Evolutionary conservation across 805 yeast genomes (phyloP).

Genomic region (Metschnikowia hibisci): DNA sequence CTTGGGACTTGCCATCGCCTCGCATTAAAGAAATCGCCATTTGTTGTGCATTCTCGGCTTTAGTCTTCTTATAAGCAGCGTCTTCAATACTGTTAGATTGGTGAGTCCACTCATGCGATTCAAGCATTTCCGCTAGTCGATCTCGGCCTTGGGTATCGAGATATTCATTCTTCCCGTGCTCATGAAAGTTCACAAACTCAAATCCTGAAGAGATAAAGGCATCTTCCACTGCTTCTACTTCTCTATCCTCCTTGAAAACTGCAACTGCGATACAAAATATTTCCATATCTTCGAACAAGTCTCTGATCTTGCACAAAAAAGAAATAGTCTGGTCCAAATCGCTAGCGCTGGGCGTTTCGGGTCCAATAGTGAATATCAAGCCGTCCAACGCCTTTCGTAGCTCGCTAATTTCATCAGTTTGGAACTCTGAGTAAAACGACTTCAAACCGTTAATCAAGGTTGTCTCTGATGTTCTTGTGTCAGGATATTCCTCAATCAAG

Average conservation of each 20-base stretch:
- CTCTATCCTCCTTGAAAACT: neutral
- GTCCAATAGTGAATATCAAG: constrained; percentile 38
- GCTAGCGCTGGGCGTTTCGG: constrained; percentile 20
- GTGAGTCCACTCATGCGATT: constrained; percentile 46
- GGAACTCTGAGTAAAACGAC: constrained; percentile 41
- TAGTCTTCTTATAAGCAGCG: constrained; percentile 19
- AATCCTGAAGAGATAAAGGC: constrained; percentile 34
- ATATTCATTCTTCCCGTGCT: constrained; percentile 37
- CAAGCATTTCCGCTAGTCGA: constrained; percentile 44
- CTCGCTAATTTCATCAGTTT: constrained; percentile 34
- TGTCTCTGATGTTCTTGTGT: constrained; percentile 12
- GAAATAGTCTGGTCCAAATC: neutral
- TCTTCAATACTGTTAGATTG: constrained; percentile 12
- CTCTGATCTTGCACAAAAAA: constrained; percentile 6
- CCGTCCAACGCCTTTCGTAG: constrained; percentile 47
- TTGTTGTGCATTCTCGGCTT: constrained; percentile 19
- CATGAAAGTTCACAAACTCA: constrained; percentile 38
- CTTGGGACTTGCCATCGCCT: neutral
- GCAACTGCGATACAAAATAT: constrained; percentile 39
- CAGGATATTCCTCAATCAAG: constrained; percentile 38
- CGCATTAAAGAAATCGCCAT: constrained; percentile 27
- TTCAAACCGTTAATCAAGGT: constrained; percentile 12
- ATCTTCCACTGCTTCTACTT: constrained; percentile 36
- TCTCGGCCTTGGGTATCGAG: constrained; percentile 41
- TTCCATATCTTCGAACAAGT: constrained; percentile 15